phyloP scores from a whole-genome alignment of 306 rosid genomes.

The Begonia fuchsioides region DNA sequence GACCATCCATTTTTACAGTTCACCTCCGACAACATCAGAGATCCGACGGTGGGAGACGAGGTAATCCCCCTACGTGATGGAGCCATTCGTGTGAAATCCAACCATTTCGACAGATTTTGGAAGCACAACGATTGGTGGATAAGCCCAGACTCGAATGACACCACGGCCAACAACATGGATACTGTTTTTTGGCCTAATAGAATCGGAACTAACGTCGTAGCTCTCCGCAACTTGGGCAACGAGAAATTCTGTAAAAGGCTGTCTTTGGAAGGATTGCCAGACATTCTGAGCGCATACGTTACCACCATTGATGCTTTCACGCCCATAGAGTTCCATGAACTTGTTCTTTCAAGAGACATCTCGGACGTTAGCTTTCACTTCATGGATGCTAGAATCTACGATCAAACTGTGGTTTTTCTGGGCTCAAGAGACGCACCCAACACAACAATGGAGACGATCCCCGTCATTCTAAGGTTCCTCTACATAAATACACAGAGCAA shows the following conservation, averaged over 20 bases:
- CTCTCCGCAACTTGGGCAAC: slow-evolving; percentile 7
- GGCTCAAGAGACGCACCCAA: not conserved
- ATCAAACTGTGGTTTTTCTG: not conserved
- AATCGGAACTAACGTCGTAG: not conserved
- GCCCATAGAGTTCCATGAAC: slow-evolving; percentile 3
- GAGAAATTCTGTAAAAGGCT: not conserved
- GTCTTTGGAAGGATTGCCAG: not conserved
- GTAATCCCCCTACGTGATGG: not conserved
- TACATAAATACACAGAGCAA: not conserved
- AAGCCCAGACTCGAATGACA: not conserved
- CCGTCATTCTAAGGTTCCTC: not conserved
- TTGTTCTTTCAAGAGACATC: not conserved
- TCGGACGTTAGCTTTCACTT: not conserved
- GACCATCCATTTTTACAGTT: not conserved
- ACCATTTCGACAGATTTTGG: not conserved
- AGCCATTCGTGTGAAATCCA: not conserved
- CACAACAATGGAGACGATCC: not conserved
- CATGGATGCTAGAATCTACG: not conserved
- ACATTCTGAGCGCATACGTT: slow-evolving; percentile 2
- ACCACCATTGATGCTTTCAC: not conserved
- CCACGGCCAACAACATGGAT: not conserved
- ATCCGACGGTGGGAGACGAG: not conserved
- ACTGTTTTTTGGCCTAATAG: slow-evolving; percentile 2
- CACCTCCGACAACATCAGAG: not conserved
- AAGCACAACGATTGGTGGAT: slow-evolving; percentile 1